Evolutionary conservation across 306 rosid genomes (phyloP).

Genomic region (Vicia villosa): DNA sequence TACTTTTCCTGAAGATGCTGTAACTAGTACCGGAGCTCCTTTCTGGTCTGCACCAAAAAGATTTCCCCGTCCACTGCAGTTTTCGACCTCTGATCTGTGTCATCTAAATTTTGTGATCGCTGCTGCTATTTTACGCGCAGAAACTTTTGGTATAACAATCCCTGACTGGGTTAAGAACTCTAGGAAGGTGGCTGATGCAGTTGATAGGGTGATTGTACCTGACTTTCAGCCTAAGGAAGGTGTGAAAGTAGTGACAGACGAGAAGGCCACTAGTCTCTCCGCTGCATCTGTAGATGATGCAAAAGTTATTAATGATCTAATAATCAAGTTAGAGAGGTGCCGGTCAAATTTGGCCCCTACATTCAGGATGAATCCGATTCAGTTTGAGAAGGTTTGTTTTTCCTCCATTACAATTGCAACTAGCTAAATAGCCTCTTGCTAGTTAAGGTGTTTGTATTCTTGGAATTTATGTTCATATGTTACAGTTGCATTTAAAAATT

Average conservation of each 20-base stretch:
- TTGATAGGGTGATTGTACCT: slow-evolving; percentile 73
- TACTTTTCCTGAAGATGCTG: slow-evolving; percentile 95
- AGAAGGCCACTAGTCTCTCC: slow-evolving; percentile 76
- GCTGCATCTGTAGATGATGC: slow-evolving; percentile 82
- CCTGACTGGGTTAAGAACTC: slow-evolving; percentile 86
- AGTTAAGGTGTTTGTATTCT: not conserved
- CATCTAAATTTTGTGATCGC: slow-evolving; percentile 79
- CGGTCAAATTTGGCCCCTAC: slow-evolving; percentile 51
- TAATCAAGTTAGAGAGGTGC: slow-evolving; percentile 62
- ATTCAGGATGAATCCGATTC: slow-evolving; percentile 90
- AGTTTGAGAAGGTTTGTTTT: slow-evolving; percentile 77
- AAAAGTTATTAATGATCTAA: slow-evolving; percentile 68
- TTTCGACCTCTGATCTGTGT: slow-evolving; percentile 65
- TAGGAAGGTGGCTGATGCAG: slow-evolving; percentile 69
- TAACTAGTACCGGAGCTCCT: slow-evolving; percentile 87
- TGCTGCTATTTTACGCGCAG: slow-evolving; percentile 76
- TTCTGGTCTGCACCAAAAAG: slow-evolving; percentile 99
- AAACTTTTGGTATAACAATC: slow-evolving; percentile 82
- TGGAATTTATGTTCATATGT: slow-evolving; percentile 3
- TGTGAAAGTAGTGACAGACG: slow-evolving; percentile 86
- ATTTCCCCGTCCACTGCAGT: slow-evolving; percentile 83
- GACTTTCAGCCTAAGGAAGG: slow-evolving; percentile 84
- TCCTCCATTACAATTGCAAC: not conserved
- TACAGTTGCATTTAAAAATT: not conserved
- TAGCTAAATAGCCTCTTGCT: not conserved